Evolutionary conservation across 139 green algal genomes (phyloP).

Genomic region (Chlamydomonas sp.): DNA sequence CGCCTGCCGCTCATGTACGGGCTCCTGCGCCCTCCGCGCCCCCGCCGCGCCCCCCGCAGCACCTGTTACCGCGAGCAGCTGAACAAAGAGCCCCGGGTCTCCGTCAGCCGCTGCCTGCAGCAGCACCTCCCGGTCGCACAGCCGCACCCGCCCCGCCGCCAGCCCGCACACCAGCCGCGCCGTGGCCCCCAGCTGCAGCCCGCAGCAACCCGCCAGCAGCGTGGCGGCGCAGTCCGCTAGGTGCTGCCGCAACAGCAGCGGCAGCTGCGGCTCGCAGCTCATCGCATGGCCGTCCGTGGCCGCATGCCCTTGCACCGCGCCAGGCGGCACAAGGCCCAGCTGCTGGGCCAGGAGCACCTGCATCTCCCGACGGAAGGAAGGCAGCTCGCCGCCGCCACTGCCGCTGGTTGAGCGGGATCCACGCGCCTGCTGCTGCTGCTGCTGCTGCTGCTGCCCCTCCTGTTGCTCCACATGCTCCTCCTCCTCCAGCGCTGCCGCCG

Average conservation of each 20-base stretch:
- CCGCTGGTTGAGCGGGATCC: background rate
- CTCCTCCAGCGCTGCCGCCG: background rate
- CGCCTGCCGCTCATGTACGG: too few relatives aligned
- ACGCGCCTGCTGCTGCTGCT: too few relatives aligned
- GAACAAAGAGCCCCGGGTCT: background rate
- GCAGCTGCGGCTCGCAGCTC: too few relatives aligned
- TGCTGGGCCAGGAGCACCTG: background rate
- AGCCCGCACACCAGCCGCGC: background rate
- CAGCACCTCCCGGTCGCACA: background rate
- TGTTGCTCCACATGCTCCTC: too few relatives aligned
- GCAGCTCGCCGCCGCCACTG: background rate
- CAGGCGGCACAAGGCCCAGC: background rate
- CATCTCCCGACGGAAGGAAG: background rate
- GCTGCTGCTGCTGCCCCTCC: too few relatives aligned
- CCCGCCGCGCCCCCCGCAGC: background rate
- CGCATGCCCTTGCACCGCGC: too few relatives aligned
- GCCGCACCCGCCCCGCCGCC: background rate
- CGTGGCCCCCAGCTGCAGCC: background rate
- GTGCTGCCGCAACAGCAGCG: background rate
- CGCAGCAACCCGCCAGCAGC: constrained; percentile 18
- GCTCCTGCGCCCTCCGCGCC: too few relatives aligned
- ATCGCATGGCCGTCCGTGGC: background rate
- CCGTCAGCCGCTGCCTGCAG: background rate
- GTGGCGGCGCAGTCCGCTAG: background rate
- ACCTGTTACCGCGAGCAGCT: background rate